phyloP scores from a whole-genome alignment of 2,329 filamentous ascomycete genomes.

The Coleophoma cylindrospora region DNA sequence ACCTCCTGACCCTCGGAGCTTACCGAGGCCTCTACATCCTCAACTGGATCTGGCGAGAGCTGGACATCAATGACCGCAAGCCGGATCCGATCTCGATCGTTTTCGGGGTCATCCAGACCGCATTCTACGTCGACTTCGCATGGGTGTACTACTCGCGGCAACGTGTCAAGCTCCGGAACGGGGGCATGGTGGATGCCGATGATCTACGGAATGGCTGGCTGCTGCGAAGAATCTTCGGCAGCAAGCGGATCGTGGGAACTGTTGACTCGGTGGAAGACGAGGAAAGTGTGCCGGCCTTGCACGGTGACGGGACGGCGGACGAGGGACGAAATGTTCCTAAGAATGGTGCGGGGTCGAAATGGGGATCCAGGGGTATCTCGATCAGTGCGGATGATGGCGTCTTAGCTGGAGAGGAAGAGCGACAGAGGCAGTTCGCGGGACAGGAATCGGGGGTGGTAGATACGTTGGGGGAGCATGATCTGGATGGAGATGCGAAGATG shows the following conservation, averaged over 20 bases:
- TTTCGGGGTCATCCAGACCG: conserved; percentile 85
- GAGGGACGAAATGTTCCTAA: not conserved
- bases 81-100: conserved; percentile 72
- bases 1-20: conserved; percentile 79
- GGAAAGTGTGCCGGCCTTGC: conserved; percentile 16
- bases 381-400: conserved; percentile 61
- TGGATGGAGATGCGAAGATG: conserved; percentile 62
- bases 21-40: conserved; percentile 88
- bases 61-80: conserved; percentile 53
- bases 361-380: conserved; percentile 61
- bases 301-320: conserved; percentile 14
- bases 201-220: conserved; percentile 84
- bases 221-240: conserved; percentile 71
- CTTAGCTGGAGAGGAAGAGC: conserved; percentile 42
- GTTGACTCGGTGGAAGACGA: conserved; percentile 15
- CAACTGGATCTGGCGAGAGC: conserved; percentile 77
- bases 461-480: conserved; percentile 26
- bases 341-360: conserved; percentile 27
- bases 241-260: conserved; percentile 48
- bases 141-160: conserved; percentile 96
- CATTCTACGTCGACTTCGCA: conserved; percentile 87
- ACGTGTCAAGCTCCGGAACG: conserved; percentile 85
- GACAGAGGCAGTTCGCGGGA: conserved; percentile 29
- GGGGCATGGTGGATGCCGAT: conserved; percentile 84
- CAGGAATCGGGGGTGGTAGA: conserved; percentile 40